Base-by-base conservation (phyloP, 2,329 filamentous ascomycete genomes). In the Monilinia laxa region DNA sequence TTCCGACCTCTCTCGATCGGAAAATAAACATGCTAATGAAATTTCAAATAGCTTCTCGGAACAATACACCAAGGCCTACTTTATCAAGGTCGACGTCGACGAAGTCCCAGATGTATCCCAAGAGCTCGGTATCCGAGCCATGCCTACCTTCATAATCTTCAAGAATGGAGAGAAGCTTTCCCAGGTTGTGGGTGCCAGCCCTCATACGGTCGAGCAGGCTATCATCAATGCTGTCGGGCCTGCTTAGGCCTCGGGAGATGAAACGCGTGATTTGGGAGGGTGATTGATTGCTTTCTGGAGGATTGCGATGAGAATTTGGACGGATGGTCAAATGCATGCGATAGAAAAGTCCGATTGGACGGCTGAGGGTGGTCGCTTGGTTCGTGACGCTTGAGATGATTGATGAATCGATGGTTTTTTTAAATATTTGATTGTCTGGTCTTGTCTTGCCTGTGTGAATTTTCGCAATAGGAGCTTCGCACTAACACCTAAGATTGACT, bases 71-170 rank as follows among this genome's bases (percentile, higher is more conserved):
- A 78, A 81, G 72, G 84, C 90, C 72, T 83, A 86, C 79, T 97
- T 97, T 81, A 87, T 87, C 85, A 95, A 97, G 85, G 83, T 97
- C 77, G 93, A 98, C 79, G 93, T 97, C 74, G 93, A 97, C 79
- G 83, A 92, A 71, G 81, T 94, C 52, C 82, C 88, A 72, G 87
- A 91, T 1, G 84, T 97, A 60, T 87, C 91, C 42, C 84, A 89
- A 75, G 87, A 95, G 77, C 87, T 95, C 70, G 87, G 86, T 71
- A 86, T 98, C 78, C 87, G 91, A 73, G 93, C 93, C 77, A 97
- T 98, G 93, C 93, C 94, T 66, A 96, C 92, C 38, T 97, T 98
- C 82, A 76, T 90, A 66, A 79, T 96, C 76, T 97, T 93, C 86
- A 91, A 92, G 84, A 79, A 88, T 73, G 92, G 90, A 71, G 78